phyloP scores from a whole-genome alignment of 2,329 filamentous ascomycete species.

The Biscogniauxia marginata region DNA sequence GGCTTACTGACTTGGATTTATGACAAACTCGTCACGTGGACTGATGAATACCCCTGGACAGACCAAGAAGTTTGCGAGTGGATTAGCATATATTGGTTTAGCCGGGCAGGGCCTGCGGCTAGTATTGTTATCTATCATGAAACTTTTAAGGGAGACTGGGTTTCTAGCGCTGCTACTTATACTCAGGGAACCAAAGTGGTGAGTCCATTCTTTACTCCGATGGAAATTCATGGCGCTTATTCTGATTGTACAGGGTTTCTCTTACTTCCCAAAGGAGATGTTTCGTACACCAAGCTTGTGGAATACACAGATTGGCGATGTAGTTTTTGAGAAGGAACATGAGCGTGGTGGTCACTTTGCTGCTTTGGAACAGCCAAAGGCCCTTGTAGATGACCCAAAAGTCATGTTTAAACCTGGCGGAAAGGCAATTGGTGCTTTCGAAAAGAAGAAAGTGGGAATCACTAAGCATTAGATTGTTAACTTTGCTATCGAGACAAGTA shows the following conservation, averaged over 20 bases:
- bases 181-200: constrained; percentile 6
- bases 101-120: constrained; percentile 12
- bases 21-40: constrained; percentile 32
- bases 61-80: constrained; percentile 17
- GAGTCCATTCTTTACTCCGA: not conserved
- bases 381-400: constrained; percentile 8
- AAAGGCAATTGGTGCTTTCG: too few species aligned
- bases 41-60: constrained; percentile 20
- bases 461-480: too few species aligned
- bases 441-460: constrained; percentile 4
- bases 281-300: constrained; percentile 7
- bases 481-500: too few species aligned
- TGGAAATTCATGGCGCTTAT: not conserved
- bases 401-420: constrained; percentile 15
- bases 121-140: constrained; percentile 16
- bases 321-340: constrained; percentile 17
- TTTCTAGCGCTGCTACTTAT: not conserved
- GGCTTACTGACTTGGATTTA: constrained; percentile 33
- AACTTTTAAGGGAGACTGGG: constrained; percentile 5
- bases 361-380: constrained; percentile 10
- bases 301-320: constrained; percentile 16
- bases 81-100: constrained; percentile 20
- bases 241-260: constrained; percentile 13
- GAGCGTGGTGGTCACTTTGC: constrained; percentile 15
- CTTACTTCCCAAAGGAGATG: constrained; percentile 16